Evolutionary conservation across 805 yeast species (phyloP).

Genomic region (Komagataella pastoris): DNA sequence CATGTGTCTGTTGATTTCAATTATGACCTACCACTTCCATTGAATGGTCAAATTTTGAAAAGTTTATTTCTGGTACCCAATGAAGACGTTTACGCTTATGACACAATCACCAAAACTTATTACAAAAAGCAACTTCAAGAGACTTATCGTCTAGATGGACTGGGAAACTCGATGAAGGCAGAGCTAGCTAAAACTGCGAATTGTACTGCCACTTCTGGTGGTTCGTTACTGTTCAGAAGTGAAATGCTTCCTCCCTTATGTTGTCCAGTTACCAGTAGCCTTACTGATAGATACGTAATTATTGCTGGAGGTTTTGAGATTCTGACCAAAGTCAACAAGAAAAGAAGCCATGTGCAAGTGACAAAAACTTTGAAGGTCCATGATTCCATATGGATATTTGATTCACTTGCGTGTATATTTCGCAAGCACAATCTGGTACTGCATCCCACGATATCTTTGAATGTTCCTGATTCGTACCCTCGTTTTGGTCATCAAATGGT

Average conservation of each 20-base stretch:
- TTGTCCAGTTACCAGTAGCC: background rate
- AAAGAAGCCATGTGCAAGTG: background rate
- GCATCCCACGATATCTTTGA: slow-evolving; percentile 15
- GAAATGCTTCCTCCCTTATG: background rate
- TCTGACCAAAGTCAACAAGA: background rate
- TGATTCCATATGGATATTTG: background rate
- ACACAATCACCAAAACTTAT: slow-evolving; percentile 23
- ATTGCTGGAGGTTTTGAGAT: background rate
- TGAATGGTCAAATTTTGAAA: slow-evolving; percentile 24
- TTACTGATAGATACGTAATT: background rate
- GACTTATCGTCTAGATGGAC: background rate
- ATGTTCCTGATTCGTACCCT: slow-evolving; percentile 14
- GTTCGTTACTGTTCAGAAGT: background rate
- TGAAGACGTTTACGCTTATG: slow-evolving; percentile 20
- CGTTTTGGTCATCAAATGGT: slow-evolving; percentile 18
- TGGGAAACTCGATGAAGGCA: background rate
- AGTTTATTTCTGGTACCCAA: slow-evolving; percentile 29
- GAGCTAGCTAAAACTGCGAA: background rate
- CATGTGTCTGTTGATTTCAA: slow-evolving; percentile 16
- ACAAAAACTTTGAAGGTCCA: background rate
- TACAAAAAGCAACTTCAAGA: slow-evolving; percentile 4
- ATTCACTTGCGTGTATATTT: slow-evolving; percentile 14
- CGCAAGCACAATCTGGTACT: slow-evolving; percentile 7
- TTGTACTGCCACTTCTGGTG: background rate
- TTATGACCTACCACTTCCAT: slow-evolving; percentile 31